A percentile compares a stretch with the other conserved stretches of the same genome.
phyloP scores from a whole-genome alignment of 2,329 filamentous ascomycete species.

The Tolypocladium inflatum region DNA sequence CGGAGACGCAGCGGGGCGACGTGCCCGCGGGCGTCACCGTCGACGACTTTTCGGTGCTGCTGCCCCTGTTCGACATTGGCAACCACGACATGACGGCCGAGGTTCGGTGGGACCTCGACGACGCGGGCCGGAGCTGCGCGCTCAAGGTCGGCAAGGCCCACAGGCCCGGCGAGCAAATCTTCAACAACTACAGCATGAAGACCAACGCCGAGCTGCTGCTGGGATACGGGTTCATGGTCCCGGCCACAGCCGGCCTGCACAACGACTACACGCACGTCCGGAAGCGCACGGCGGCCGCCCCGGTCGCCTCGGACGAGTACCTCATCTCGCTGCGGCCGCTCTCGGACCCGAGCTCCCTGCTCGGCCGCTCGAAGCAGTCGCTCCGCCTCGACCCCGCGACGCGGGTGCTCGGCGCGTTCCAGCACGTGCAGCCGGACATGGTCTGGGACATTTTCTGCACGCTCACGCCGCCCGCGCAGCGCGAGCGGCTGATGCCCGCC shows the following conservation, averaged over 20 bases:
- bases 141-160: conserved; percentile 34
- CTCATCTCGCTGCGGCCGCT: conserved; percentile 44
- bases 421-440: conserved; percentile 43
- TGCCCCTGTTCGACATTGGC: conserved; percentile 62
- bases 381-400: conserved; percentile 16
- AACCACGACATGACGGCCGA: conserved; percentile 58
- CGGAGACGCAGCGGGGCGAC: conserved; percentile 14
- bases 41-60: conserved; percentile 57
- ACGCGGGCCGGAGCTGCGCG: conserved; percentile 26
- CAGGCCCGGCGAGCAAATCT: conserved; percentile 44
- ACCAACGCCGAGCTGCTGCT: conserved; percentile 63
- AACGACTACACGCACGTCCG: conserved; percentile 52
- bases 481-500: conserved; percentile 16
- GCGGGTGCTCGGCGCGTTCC: conserved; percentile 28
- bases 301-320: conserved; percentile 28
- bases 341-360: conserved; percentile 34
- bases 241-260: conserved; percentile 36
- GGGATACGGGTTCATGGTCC: conserved; percentile 53
- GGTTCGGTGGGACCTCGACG: conserved; percentile 48
- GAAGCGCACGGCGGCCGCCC: conserved; percentile 24
- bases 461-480: conserved; percentile 23
- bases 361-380: conserved; percentile 30
- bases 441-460: conserved; percentile 37
- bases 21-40: conserved; percentile 22
- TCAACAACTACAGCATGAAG: conserved; percentile 66